These are phyloP conservation scores for Cercophora samala DNA, from an alignment of 495 filamentous ascomycete genomes.

Conservation along the genomic window DNA sequence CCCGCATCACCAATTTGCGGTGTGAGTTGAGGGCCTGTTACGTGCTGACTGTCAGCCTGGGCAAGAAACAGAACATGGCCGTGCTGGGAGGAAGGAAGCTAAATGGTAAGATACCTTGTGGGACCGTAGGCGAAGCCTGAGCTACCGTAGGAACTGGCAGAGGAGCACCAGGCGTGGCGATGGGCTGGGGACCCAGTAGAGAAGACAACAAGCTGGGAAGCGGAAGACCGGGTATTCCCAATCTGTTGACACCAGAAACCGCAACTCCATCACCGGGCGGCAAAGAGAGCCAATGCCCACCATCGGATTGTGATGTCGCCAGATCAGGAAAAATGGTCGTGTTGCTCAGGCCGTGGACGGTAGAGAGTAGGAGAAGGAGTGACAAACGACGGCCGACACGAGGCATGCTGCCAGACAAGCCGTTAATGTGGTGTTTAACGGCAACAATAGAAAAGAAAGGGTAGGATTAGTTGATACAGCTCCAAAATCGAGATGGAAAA, in stretches of 20 bases:
- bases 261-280: neutral
- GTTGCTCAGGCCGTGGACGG: conserved; percentile 1
- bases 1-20: too few species aligned
- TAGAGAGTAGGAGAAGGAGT: conserved; percentile 11
- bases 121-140: neutral
- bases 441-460: conserved; percentile 13
- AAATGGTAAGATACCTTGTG: neutral
- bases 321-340: neutral
- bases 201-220: conserved; percentile 17
- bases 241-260: too few species aligned
- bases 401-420: conserved; percentile 16
- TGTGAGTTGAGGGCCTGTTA: too few species aligned
- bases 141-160: neutral
- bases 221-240: conserved; percentile 17
- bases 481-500: conserved; percentile 23
- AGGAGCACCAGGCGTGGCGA: neutral
- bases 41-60: too few species aligned
- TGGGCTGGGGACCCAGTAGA: conserved; percentile 7
- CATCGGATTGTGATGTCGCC: neutral
- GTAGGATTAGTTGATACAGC: conserved; percentile 16
- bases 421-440: neutral
- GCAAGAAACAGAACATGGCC: conserved; percentile 40
- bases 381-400: conserved; percentile 8
- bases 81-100: conserved; percentile 29
- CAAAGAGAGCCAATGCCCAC: neutral